Evolutionary conservation across 352 stramenopile species (phyloP), one percentile per base, ranked within the genome.

Genomic region (Globisporangium spiculum): DNA sequence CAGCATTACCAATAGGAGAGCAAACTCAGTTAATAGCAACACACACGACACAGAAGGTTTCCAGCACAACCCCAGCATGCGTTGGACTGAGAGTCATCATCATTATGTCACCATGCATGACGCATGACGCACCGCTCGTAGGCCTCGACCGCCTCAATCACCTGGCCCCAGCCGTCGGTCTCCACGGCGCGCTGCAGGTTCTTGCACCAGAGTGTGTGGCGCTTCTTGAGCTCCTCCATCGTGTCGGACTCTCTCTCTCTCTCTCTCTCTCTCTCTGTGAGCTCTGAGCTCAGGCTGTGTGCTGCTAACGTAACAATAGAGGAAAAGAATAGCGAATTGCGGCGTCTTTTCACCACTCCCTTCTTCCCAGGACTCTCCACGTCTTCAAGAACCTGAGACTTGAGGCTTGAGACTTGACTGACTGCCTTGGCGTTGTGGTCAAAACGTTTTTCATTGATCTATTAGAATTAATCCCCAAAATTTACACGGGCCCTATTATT

Each of bases 131-230:
- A 92, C 83, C 79, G 63, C 64, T 92, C 84, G 61, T 92, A 92
- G 38, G 80, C 80, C 61, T 92, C 84, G n/a, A 92, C 82, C 3
- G 84, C 82, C 58, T 92, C 84, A n/a, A 91, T 63, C 41, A 92
- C 78, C 64, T 92, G 84, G 6, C 82, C 84, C 82, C 82, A 89
- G 27, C 70, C 75, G 60, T 92, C 84, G 5, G 81, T 84, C 69
- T 92, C 72, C 32, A 92, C 75, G 2, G 82, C 84, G 44, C 78
- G 72, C 65, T 86, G 73, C 62, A 92, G 72, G 60, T 74, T 77
- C 67, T 79, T 78, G 72, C 75, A 84, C 84, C 84, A 92, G 22
- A 70, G 63, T 2, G 74, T 67, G 63, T 90, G 82, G 26, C 81
- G 72, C 68, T 86, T 82, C 63, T 72, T 56, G 14, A 88, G 69